Percentiles rank a stretch among this genome's conserved stretches.
These are phyloP conservation scores for Talaromyces borbonicus DNA, from an alignment of 495 filamentous ascomycete genomes.

Conservation along the genomic window DNA sequence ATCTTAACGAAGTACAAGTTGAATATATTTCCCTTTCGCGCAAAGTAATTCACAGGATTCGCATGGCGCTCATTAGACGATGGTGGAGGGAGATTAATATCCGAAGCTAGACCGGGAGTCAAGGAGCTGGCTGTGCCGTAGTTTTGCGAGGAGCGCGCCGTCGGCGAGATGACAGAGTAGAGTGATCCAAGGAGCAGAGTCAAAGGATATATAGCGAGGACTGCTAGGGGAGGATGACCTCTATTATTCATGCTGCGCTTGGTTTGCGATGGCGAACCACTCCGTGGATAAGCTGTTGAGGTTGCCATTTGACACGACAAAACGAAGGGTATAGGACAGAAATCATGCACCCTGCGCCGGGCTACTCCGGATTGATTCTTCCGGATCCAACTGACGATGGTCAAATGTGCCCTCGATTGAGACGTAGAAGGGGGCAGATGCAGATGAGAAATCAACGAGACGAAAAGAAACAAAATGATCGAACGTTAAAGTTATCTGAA, in stretches of 20 bases:
- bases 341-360: too few relatives aligned
- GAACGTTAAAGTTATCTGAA: neutral
- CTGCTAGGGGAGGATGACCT: conserved; percentile 14
- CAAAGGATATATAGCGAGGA: conserved; percentile 59
- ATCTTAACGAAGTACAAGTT: conserved; percentile 89
- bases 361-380: too few relatives aligned
- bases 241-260: conserved; percentile 1
- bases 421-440: too few relatives aligned
- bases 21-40: conserved; percentile 81
- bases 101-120: conserved; percentile 39
- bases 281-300: conserved; percentile 10
- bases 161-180: conserved; percentile 67
- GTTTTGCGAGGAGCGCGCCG: conserved; percentile 50
- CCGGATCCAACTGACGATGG: too few relatives aligned
- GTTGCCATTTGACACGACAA: conserved; percentile 15
- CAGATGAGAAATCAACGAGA: too few relatives aligned
- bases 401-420: too few relatives aligned
- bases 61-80: conserved; percentile 16
- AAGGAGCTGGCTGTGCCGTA: conserved; percentile 45
- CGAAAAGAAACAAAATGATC: too few relatives aligned
- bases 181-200: conserved; percentile 72
- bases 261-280: conserved; percentile 1
- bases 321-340: conserved; percentile 4
- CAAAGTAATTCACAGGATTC: conserved; percentile 67
- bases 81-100: conserved; percentile 18